A percentile compares a stretch with the other conserved stretches of the same genome.
Conservation (phyloP, 257 asterid genomes). For the Solanum tacnaense region DNA sequence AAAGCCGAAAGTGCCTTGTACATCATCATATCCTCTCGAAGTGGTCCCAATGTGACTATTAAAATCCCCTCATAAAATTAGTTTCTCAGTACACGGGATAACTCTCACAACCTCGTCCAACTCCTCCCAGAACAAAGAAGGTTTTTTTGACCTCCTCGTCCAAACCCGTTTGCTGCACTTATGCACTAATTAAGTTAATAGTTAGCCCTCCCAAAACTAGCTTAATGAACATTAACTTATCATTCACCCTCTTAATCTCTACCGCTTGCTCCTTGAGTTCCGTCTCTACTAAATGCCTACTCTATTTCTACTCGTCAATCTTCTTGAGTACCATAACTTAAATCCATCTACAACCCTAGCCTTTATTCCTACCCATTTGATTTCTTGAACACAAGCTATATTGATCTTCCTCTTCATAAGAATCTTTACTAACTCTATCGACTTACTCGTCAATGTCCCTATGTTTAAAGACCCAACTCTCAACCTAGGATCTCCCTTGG, state of each 20-base stretch:
- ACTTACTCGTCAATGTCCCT: not conserved
- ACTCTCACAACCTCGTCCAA: not conserved
- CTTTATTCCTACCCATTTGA: not conserved
- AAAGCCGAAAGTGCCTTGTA: not conserved
- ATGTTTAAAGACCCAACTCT: not conserved
- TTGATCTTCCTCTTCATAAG: not conserved
- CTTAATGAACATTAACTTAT: not conserved
- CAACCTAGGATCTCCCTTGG: not conserved
- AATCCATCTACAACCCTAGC: not conserved
- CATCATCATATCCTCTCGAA: not conserved
- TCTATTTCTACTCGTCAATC: not conserved
- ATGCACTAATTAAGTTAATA: not conserved
- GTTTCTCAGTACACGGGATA: not conserved
- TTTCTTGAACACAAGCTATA: not conserved
- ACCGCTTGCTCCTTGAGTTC: not conserved
- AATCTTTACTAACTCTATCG: not conserved
- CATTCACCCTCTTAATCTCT: not conserved
- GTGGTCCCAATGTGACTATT: not conserved
- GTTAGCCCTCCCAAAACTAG: not conserved
- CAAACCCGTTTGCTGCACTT: not conserved
- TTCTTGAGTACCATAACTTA: not conserved
- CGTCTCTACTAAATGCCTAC: not conserved
- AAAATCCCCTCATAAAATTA: too few species aligned
- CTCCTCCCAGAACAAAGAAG: not conserved
- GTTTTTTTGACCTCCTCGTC: not conserved